A percentile compares a stretch with the other conserved stretches of the same genome.
Conservation (phyloP, 306 rosid species). For the Casuarina equisetifolia region DNA sequence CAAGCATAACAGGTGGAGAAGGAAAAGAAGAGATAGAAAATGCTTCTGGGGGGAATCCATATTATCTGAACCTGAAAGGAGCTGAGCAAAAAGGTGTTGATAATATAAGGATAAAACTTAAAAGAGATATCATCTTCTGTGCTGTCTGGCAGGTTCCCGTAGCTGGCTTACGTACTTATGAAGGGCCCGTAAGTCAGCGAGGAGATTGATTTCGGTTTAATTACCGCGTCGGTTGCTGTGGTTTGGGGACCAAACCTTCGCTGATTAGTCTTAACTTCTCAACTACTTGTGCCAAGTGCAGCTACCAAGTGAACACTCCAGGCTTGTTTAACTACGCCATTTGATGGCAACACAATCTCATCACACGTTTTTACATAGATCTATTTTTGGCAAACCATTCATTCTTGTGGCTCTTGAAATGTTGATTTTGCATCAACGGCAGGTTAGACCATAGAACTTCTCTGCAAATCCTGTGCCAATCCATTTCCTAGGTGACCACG, state of each 20-base stretch:
- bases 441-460: too few species aligned
- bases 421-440: too few species aligned
- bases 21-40: conserved; percentile 3
- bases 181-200: not conserved
- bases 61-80: not conserved
- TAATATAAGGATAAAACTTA: not conserved
- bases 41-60: conserved; percentile 26
- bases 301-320: not conserved
- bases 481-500: too few species aligned
- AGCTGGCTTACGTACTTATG: not conserved
- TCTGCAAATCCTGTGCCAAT: too few species aligned
- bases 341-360: too few species aligned
- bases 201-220: not conserved
- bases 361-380: too few species aligned
- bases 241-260: conserved; percentile 38
- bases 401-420: too few species aligned
- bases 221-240: conserved; percentile 7
- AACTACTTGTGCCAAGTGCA: conserved; percentile 5
- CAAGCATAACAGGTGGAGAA: conserved; percentile 22
- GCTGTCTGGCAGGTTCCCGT: not conserved
- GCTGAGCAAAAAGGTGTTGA: not conserved
- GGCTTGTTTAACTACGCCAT: too few species aligned
- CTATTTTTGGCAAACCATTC: too few species aligned
- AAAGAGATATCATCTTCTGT: not conserved
- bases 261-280: conserved; percentile 21